These are phyloP conservation scores for Crithidia fasciculata DNA, from an alignment of 208 protist species.

Conservation along the genomic window DNA sequence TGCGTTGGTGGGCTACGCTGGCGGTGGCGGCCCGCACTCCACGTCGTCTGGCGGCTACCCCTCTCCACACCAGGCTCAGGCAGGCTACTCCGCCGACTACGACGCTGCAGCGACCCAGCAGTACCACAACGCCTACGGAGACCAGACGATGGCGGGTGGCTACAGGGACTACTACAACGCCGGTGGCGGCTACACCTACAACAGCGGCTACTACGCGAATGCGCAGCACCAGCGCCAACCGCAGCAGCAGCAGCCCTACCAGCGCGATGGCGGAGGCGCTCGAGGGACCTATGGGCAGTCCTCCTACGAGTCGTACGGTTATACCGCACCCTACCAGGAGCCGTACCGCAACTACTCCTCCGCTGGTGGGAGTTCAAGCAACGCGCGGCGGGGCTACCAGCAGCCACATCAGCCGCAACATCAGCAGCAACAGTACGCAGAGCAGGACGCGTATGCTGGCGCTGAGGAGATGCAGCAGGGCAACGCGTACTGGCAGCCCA, in stretches of 20 bases:
- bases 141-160: constrained; percentile 10
- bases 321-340: constrained; percentile 3
- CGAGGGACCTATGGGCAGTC: background rate
- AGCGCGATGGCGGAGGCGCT: constrained; percentile 4
- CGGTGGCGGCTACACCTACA: constrained; percentile 11
- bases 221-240: constrained; percentile 1
- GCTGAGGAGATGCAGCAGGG: background rate
- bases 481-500: background rate
- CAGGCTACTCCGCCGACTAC: constrained; percentile 1
- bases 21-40: background rate
- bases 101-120: background rate
- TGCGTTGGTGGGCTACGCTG: constrained; percentile 9
- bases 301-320: constrained; percentile 1
- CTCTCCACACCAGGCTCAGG: background rate
- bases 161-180: constrained; percentile 14
- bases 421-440: background rate
- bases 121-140: constrained; percentile 18
- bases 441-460: background rate
- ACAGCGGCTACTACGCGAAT: constrained; percentile 2
- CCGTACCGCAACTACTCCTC: background rate
- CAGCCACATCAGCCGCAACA: constrained; percentile 5
- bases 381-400: background rate
- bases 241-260: constrained; percentile 8
- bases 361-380: background rate
- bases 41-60: constrained; percentile 13